Conservation (phyloP, 176 grass and related monocot species). For the Pharus latifolius region DNA sequence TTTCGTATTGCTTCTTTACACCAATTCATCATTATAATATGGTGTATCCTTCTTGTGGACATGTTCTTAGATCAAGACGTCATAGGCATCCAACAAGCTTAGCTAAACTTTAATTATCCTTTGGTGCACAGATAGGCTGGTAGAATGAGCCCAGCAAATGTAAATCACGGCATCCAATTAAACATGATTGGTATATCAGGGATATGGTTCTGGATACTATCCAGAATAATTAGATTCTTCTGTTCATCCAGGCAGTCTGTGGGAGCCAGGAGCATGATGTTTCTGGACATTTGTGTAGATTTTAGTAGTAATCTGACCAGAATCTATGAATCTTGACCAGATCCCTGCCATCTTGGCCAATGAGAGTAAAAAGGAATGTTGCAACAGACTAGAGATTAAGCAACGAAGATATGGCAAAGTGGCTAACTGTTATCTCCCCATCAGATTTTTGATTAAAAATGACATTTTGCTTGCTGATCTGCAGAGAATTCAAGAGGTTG, state of each 20-base stretch:
- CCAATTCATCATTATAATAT: not conserved
- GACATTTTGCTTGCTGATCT: constrained; percentile 5
- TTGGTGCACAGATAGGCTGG: not conserved
- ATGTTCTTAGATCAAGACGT: not conserved
- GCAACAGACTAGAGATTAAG: not conserved
- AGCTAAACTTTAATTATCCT: not conserved
- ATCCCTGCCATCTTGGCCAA: too few relatives aligned
- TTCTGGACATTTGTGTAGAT: too few relatives aligned
- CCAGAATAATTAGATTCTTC: too few relatives aligned
- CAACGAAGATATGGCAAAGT: not conserved
- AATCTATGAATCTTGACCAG: not conserved
- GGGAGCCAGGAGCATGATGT: too few relatives aligned
- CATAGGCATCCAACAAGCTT: too few relatives aligned
- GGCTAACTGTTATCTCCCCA: not conserved
- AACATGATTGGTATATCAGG: too few relatives aligned
- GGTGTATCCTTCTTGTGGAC: not conserved
- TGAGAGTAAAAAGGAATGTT: not conserved
- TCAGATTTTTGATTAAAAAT: too few relatives aligned
- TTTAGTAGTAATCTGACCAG: not conserved
- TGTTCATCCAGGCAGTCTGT: too few relatives aligned
- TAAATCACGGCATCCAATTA: not conserved
- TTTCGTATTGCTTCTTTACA: not conserved
- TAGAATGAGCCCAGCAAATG: not conserved
- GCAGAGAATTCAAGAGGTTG: constrained; percentile 58
- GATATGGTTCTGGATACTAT: too few relatives aligned